Conservation (phyloP, 192 early-diverging fungal genomes). For the Coemansia sp. region DNA sequence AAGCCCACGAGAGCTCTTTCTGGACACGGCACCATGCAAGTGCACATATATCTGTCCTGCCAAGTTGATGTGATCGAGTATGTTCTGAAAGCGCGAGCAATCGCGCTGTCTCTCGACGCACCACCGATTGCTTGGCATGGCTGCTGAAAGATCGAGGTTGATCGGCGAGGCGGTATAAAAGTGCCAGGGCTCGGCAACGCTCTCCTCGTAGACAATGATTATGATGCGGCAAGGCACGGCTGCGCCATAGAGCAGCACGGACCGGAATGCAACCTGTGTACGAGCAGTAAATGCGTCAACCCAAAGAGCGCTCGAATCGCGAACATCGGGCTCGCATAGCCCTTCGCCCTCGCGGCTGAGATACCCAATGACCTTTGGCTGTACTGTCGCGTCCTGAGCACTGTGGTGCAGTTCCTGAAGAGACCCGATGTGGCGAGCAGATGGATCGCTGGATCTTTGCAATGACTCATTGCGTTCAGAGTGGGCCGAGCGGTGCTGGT, state of each 20-base stretch:
- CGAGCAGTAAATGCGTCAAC: constrained; percentile 50
- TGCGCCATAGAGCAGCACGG: constrained; percentile 19
- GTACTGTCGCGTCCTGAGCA: neutral
- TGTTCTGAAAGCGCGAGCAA: constrained; percentile 14
- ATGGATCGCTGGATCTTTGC: neutral
- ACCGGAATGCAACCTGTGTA: constrained; percentile 46
- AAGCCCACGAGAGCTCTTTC: neutral
- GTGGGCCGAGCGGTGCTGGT: constrained; percentile 1
- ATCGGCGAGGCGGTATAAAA: constrained; percentile 47
- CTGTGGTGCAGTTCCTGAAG: neutral
- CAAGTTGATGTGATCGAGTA: constrained; percentile 33
- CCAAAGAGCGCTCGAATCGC: constrained; percentile 47
- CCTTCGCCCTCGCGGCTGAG: constrained; percentile 55
- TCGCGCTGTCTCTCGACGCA: neutral
- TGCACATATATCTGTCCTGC: constrained; percentile 24
- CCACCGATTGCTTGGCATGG: neutral
- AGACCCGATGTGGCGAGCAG: neutral
- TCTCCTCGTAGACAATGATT: constrained; percentile 44
- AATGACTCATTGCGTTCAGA: neutral
- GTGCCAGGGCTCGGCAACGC: constrained; percentile 38
- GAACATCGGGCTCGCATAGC: constrained; percentile 45
- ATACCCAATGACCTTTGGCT: constrained; percentile 41
- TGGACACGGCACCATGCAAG: constrained; percentile 14
- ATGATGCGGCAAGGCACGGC: constrained; percentile 24
- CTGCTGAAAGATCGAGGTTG: constrained; percentile 39